phyloP scores from a whole-genome alignment of 139 green algal genomes.

The Chlorella sp. region DNA sequence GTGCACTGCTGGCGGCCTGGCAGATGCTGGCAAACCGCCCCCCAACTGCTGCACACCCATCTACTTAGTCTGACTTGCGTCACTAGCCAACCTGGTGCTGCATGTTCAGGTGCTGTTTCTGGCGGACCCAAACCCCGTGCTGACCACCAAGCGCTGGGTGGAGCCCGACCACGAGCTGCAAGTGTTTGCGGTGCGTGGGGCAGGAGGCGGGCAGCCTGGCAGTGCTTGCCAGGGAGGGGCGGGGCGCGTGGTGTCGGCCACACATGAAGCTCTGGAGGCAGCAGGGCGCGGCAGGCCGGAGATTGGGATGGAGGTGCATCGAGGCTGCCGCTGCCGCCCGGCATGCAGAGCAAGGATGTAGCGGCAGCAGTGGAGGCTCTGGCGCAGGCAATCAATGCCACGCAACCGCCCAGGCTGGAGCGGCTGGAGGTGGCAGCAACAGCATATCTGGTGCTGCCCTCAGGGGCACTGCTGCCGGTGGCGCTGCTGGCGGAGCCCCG shows the following conservation, averaged over 20 bases:
- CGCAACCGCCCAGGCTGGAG: not conserved
- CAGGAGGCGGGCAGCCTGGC: too few relatives aligned
- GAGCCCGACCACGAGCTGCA: not conserved
- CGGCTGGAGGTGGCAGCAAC: not conserved
- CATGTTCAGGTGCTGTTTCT: not conserved
- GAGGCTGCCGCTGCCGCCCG: too few relatives aligned
- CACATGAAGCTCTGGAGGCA: too few relatives aligned
- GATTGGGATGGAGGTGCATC: too few relatives aligned
- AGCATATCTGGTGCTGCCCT: not conserved
- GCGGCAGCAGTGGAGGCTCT: not conserved
- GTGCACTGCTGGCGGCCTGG: too few relatives aligned
- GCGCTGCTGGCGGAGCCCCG: not conserved
- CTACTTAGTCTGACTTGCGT: too few relatives aligned
- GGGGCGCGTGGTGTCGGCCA: too few relatives aligned
- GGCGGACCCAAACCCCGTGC: not conserved
- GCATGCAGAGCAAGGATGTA: not conserved
- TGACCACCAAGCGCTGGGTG: conserved; percentile 23
- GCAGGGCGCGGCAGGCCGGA: not conserved
- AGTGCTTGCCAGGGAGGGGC: too few relatives aligned
- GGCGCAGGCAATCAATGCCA: not conserved
- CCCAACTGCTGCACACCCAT: too few relatives aligned
- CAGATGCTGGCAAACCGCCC: too few relatives aligned
- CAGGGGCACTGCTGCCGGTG: not conserved
- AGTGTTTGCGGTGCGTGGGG: not conserved
- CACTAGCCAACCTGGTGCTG: too few relatives aligned